phyloP scores from a whole-genome alignment of 495 filamentous ascomycete species.

The Margaritispora aquatica region DNA sequence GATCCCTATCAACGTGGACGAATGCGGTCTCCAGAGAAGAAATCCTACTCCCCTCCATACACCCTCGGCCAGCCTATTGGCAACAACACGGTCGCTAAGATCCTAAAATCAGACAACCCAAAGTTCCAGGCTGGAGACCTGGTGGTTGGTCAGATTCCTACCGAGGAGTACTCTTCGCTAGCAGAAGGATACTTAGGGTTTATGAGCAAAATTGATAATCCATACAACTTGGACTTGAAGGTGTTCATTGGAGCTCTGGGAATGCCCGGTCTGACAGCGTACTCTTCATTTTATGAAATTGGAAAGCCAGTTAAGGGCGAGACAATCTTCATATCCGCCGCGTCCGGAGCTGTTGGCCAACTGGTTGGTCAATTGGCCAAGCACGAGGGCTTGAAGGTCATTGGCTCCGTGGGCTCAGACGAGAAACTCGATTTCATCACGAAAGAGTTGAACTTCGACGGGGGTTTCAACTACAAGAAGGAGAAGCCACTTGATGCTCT shows the following conservation, averaged over 20 bases:
- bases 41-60: conserved; percentile 61
- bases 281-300: conserved; percentile 73
- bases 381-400: conserved; percentile 78
- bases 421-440: conserved; percentile 63
- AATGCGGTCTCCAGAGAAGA: conserved; percentile 40
- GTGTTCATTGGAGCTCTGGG: conserved; percentile 69
- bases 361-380: conserved; percentile 82
- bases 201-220: conserved; percentile 49
- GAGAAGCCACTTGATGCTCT: conserved; percentile 65
- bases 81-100: conserved; percentile 50
- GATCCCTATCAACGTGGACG: conserved; percentile 86
- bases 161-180: conserved; percentile 56
- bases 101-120: conserved; percentile 58
- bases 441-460: conserved; percentile 62
- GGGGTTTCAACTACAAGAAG: conserved; percentile 65
- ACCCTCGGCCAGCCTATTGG: conserved; percentile 48
- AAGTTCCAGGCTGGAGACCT: conserved; percentile 62
- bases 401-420: conserved; percentile 60
- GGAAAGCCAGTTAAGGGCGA: conserved; percentile 82
- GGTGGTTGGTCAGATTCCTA: conserved; percentile 50
- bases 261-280: conserved; percentile 85
- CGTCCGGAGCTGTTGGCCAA: conserved; percentile 79
- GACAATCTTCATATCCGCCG: conserved; percentile 80
- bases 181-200: conserved; percentile 22
- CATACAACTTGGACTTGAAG: conserved; percentile 55